A percentile compares a stretch with the other conserved stretches of the same genome.
phyloP scores from a whole-genome alignment of 805 yeast species.

The Candida palmyrensis region DNA sequence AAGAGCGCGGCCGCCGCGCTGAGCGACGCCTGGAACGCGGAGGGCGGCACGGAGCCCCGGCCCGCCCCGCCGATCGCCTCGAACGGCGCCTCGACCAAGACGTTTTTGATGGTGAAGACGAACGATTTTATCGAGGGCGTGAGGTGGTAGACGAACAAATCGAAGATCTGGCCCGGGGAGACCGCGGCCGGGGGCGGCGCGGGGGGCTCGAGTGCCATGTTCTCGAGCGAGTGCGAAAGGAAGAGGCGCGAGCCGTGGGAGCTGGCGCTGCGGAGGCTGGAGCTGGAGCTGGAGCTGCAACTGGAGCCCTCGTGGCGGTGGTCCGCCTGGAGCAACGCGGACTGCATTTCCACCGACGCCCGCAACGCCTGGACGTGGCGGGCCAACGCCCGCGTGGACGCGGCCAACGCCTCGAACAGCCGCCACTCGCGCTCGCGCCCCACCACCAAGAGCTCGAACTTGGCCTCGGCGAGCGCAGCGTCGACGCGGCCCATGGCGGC shows the following conservation, averaged over 20 bases:
- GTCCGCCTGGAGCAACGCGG: constrained; percentile 41
- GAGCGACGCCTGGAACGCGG: constrained; percentile 44
- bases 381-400: constrained; percentile 46
- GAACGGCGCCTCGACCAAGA: constrained; percentile 57
- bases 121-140: constrained; percentile 73
- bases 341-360: constrained; percentile 65
- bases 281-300: constrained; percentile 2
- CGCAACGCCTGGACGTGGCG: constrained; percentile 63
- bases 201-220: constrained; percentile 15
- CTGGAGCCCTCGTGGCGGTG: constrained; percentile 1
- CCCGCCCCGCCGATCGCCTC: constrained; percentile 23
- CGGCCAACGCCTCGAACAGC: constrained; percentile 41
- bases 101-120: constrained; percentile 56
- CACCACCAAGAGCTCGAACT: constrained; percentile 48
- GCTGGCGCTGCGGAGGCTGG: neutral
- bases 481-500: constrained; percentile 34
- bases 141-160: constrained; percentile 58
- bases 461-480: constrained; percentile 49
- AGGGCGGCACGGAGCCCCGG: constrained; percentile 32
- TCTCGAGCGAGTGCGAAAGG: constrained; percentile 24
- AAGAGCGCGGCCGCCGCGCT: constrained; percentile 50
- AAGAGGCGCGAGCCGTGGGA: neutral
- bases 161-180: constrained; percentile 47
- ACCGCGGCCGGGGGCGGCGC: constrained; percentile 19
- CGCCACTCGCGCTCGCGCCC: constrained; percentile 56